phyloP scores from a whole-genome alignment of 768 basidiomycete species.

The Psilocybe tampanensis region DNA sequence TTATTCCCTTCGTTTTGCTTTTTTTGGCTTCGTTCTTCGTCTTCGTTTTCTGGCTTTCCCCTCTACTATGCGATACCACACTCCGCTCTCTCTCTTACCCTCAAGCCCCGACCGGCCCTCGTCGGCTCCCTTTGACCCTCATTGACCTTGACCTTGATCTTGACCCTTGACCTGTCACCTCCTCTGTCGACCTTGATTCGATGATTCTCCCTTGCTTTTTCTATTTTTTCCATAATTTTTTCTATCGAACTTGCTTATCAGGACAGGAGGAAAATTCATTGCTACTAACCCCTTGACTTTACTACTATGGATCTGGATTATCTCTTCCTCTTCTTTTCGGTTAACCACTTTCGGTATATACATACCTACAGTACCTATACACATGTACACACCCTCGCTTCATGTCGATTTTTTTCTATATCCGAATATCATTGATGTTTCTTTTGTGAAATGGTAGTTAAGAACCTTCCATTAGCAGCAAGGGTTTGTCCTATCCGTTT shows the following conservation, averaged over 20 bases:
- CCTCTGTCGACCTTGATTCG: not conserved
- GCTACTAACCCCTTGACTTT: no score
- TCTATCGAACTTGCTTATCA: not conserved
- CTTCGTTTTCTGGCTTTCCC: no score
- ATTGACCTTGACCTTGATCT: no score
- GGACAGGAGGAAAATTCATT: constrained; percentile 10
- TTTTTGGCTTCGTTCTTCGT: not conserved
- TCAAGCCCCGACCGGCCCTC: no score
- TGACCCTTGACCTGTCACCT: no score
- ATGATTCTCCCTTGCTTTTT: constrained; percentile 11
- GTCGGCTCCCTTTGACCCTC: no score
- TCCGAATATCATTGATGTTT: not conserved
- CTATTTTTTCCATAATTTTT: not conserved
- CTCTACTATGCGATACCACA: not conserved
- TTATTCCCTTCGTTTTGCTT: constrained; percentile 15
- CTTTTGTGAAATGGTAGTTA: constrained; percentile 3
- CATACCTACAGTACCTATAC: constrained; percentile 9
- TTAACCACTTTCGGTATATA: constrained; percentile 12
- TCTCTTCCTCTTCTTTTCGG: constrained; percentile 17
- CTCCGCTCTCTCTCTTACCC: not conserved
- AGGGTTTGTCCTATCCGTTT: no score
- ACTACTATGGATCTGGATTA: constrained; percentile 14
- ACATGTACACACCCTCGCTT: constrained; percentile 5
- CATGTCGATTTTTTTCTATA: not conserved
- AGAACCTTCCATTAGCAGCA: no score